A percentile compares a stretch with the other conserved stretches of the same genome.
phyloP scores from a whole-genome alignment of 805 yeast species.

The Sugiyamaella boreocaroliniensis region DNA sequence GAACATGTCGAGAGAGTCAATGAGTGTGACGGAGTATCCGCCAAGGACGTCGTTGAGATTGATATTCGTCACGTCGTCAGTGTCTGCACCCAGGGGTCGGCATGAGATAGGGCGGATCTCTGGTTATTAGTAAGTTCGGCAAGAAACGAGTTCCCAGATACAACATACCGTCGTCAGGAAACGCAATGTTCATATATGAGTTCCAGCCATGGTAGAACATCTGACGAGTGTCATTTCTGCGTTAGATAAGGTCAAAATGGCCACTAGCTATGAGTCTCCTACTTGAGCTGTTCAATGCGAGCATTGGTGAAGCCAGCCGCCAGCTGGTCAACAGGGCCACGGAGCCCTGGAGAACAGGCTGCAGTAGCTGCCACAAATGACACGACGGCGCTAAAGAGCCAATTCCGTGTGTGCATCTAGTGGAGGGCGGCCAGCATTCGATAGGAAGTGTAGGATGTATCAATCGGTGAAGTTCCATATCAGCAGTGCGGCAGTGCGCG shows the following conservation, averaged over 20 bases:
- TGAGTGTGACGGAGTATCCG: slow-evolving; percentile 66
- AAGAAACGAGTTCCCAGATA: no score
- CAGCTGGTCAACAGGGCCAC: not conserved
- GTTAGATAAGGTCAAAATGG: not conserved
- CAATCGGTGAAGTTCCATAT: no score
- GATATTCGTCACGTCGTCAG: slow-evolving; percentile 53
- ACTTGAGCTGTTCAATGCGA: slow-evolving; percentile 4
- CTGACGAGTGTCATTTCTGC: slow-evolving; percentile 39
- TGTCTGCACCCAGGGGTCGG: slow-evolving; percentile 44
- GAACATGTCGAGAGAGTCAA: slow-evolving; percentile 75
- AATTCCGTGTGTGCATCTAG: no score
- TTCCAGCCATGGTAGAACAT: slow-evolving; percentile 72
- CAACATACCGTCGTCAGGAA: slow-evolving; percentile 52
- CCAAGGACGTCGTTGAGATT: slow-evolving; percentile 80
- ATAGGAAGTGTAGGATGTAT: no score
- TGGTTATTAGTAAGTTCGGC: no score
- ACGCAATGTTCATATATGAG: slow-evolving; percentile 61
- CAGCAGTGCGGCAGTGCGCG: no score
- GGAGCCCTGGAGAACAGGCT: no score
- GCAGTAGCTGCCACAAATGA: no score
- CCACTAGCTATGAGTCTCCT: no score
- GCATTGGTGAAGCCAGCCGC: slow-evolving; percentile 1
- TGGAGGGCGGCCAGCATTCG: no score
- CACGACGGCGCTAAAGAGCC: no score
- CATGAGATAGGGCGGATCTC: slow-evolving; percentile 71